phyloP scores from a whole-genome alignment of 2,329 filamentous ascomycete species.

The Xenoacremonium recifei region DNA sequence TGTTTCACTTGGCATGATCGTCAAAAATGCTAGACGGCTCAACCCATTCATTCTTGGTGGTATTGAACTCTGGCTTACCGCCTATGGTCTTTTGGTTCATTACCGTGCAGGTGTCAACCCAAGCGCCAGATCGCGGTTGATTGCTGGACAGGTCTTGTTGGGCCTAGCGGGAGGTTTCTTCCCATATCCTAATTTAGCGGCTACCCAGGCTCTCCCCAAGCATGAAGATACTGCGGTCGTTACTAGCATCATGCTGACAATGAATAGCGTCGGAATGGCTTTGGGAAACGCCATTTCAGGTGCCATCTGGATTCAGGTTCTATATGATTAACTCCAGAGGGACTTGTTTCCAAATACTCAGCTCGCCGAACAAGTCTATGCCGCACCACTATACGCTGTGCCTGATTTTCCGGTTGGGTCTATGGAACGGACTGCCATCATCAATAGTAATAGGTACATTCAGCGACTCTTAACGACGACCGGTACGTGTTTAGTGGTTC shows the following conservation, averaged over 20 bases:
- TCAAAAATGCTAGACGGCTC: slow-evolving; percentile 56
- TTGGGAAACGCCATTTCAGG: slow-evolving; percentile 60
- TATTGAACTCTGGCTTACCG: slow-evolving; percentile 60
- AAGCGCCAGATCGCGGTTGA: slow-evolving; percentile 52
- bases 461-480: slow-evolving; percentile 48
- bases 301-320: slow-evolving; percentile 60
- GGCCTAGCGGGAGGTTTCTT: slow-evolving; percentile 65
- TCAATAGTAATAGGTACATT: slow-evolving; percentile 44
- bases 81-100: slow-evolving; percentile 62
- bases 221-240: slow-evolving; percentile 61
- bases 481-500: slow-evolving; percentile 48
- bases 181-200: slow-evolving; percentile 47
- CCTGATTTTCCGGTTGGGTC: slow-evolving; percentile 40
- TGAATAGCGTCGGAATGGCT: slow-evolving; percentile 62
- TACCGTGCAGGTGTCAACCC: slow-evolving; percentile 53
- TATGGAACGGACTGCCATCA: slow-evolving; percentile 40
- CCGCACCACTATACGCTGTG: slow-evolving; percentile 34
- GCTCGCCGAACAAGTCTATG: slow-evolving; percentile 34
- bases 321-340: slow-evolving; percentile 43
- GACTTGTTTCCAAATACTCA: slow-evolving; percentile 39
- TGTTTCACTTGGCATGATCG: slow-evolving; percentile 53
- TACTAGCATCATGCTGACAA: slow-evolving; percentile 60
- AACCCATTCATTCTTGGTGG: slow-evolving; percentile 64
- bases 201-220: slow-evolving; percentile 39
- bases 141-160: slow-evolving; percentile 61